Percentiles rank a stretch among this genome's conserved stretches.
phyloP scores from a whole-genome alignment of 768 basidiomycete species.

The Tricholoma furcatifolium region DNA sequence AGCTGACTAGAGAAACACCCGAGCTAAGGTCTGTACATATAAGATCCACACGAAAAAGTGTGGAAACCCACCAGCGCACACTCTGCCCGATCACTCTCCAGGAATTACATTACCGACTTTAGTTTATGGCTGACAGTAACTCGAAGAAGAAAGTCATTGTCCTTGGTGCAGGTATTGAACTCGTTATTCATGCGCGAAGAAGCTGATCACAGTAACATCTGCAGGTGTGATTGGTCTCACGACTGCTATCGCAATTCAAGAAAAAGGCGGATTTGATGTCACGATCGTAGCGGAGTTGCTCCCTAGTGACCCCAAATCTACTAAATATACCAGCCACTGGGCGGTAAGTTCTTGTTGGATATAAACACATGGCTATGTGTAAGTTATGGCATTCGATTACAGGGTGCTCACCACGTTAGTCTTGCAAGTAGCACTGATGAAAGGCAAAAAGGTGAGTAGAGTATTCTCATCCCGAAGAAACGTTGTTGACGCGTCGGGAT shows the following conservation, averaged over 20 bases:
- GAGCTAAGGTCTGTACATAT: too few species aligned
- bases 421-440: slow-evolving; percentile 41
- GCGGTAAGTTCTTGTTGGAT: slow-evolving; percentile 46
- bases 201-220: not conserved
- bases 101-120: too few species aligned
- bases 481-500: not conserved
- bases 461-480: not conserved
- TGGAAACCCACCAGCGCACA: too few species aligned
- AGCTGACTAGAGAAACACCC: too few species aligned
- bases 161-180: too few species aligned
- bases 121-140: too few species aligned
- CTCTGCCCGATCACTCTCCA: too few species aligned
- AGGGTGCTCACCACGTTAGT: slow-evolving; percentile 84
- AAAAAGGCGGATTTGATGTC: slow-evolving; percentile 58
- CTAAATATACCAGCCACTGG: slow-evolving; percentile 79
- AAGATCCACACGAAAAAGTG: too few species aligned
- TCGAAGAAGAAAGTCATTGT: not conserved
- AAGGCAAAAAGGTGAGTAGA: slow-evolving; percentile 47
- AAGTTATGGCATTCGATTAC: not conserved
- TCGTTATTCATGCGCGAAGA: not conserved
- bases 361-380: not conserved
- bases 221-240: slow-evolving; percentile 76
- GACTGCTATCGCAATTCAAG: slow-evolving; percentile 68
- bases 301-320: slow-evolving; percentile 65
- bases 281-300: slow-evolving; percentile 67